These are phyloP conservation scores for Coemansia sp. DNA, from an alignment of 192 early-diverging fungal genomes.

Conservation along the genomic window DNA sequence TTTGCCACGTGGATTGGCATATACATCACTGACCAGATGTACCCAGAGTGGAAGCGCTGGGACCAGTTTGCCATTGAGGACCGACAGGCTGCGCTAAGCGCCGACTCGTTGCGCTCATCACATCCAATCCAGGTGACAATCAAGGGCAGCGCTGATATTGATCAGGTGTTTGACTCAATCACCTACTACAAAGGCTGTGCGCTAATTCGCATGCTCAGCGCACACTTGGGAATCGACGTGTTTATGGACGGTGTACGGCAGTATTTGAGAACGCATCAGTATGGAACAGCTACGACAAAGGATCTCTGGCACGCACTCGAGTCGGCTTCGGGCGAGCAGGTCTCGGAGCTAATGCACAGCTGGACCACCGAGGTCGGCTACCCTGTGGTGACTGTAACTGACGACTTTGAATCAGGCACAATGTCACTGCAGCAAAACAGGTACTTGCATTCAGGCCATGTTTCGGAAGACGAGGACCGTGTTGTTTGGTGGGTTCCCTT, in stretches of 20 bases:
- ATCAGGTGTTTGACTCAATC: constrained; percentile 85
- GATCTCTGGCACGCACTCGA: constrained; percentile 74
- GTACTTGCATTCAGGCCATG: constrained; percentile 62
- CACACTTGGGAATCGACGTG: constrained; percentile 53
- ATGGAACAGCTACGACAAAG: constrained; percentile 66
- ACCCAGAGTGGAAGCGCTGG: constrained; percentile 79
- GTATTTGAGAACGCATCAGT: constrained; percentile 69
- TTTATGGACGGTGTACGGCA: constrained; percentile 54
- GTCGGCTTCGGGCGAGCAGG: constrained; percentile 62
- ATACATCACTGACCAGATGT: constrained; percentile 66
- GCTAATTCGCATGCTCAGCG: constrained; percentile 77
- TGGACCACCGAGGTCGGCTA: constrained; percentile 73
- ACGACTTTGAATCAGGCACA: constrained; percentile 52
- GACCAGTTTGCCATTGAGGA: constrained; percentile 67
- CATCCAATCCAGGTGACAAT: constrained; percentile 84
- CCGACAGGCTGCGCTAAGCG: constrained; percentile 60
- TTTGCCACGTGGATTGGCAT: constrained; percentile 82
- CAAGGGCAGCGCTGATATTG: constrained; percentile 65
- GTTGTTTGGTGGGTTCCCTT: constrained; percentile 69
- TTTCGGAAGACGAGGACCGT: constrained; percentile 58
- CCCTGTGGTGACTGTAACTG: constrained; percentile 62
- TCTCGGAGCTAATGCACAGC: constrained; percentile 64
- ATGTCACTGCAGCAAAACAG: constrained; percentile 60
- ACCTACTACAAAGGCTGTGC: constrained; percentile 80
- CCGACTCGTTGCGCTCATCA: constrained; percentile 73